Evolutionary conservation across 2,329 filamentous ascomycete species (phyloP), one percentile per base, ranked within the genome.

Genomic region (Mollisia scopiformis): DNA sequence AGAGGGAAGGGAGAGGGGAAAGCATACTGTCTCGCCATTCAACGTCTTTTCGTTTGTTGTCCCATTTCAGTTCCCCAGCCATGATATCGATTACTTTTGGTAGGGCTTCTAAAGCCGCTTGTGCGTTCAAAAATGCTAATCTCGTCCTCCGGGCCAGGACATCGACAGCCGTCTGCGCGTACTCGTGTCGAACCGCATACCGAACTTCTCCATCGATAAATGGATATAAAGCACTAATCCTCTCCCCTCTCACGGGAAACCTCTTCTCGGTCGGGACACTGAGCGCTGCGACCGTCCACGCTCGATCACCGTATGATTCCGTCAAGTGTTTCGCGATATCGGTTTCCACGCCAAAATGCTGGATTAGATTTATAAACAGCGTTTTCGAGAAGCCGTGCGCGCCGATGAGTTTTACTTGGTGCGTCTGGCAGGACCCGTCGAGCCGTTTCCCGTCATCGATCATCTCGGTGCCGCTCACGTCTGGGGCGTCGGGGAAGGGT

Each of bases 331-430:
- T 91, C 47, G 93, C 93, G 21, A 97, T 91, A 69, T 96, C 92
- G 19, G 92, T 96, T 77, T 97, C 93, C 59, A 97, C 79, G 65
- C 92, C 92, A 73, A 92, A 97, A 78, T 96, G 91, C 76, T 97
- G 93, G 73, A 97, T 95, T 35, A 97, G 81, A 76, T 94, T 93
- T 81, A 97, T 97, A 79, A 97, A 97, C 25, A 97, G 86, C 1
- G 93, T 92, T 77, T 93, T 93, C 76, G 89, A 93, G 80, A 88
- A 96, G 57, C 92, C 92, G 74, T 96, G 92, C 11, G 92, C 91
- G 68, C 92, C 92, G 61, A 95, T 82, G 33, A 96, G 81, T 57
- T 90, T 88, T 56, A 96, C 88, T 69, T 89, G 86, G 75, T 95
- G 91, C 2, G 92, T 96, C 74, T 94, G 91, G 78, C 92, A 96